phyloP scores from a whole-genome alignment of 805 yeast species.

The Cyberlindnera amylophila region DNA sequence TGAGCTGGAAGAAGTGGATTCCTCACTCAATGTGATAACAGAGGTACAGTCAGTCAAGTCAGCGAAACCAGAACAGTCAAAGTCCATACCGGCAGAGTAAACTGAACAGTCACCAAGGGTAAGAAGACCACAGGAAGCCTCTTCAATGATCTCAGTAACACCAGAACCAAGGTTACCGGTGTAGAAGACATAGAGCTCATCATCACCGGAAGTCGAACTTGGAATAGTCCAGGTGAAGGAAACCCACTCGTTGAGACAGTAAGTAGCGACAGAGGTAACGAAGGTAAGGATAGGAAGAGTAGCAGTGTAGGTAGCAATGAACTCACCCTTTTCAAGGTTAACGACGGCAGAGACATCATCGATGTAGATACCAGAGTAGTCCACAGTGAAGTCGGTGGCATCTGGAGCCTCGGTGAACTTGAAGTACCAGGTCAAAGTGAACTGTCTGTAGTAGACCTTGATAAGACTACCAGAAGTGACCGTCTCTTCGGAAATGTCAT shows the following conservation, averaged over 20 bases:
- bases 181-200: constrained; percentile 14
- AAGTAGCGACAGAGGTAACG: background rate
- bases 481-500: constrained; percentile 8
- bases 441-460: constrained; percentile 3
- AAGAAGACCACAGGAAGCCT: constrained; percentile 9
- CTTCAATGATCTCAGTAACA: constrained; percentile 2
- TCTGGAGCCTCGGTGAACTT: constrained; percentile 7
- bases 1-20: no score
- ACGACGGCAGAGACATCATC: constrained; percentile 8
- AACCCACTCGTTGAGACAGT: constrained; percentile 11
- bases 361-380: constrained; percentile 6
- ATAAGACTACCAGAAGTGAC: background rate
- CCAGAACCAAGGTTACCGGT: constrained; percentile 18
- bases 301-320: constrained; percentile 6
- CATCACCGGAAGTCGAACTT: background rate
- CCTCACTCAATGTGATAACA: no score
- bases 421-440: constrained; percentile 20
- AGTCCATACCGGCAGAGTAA: constrained; percentile 9
- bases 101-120: constrained; percentile 7
- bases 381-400: constrained; percentile 12
- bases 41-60: no score
- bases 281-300: constrained; percentile 6
- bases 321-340: constrained; percentile 14
- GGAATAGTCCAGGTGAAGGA: constrained; percentile 8
- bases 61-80: constrained; percentile 11